Evolutionary conservation across 2,329 filamentous ascomycete species (phyloP).

Genomic region (Zasmidium angulare): DNA sequence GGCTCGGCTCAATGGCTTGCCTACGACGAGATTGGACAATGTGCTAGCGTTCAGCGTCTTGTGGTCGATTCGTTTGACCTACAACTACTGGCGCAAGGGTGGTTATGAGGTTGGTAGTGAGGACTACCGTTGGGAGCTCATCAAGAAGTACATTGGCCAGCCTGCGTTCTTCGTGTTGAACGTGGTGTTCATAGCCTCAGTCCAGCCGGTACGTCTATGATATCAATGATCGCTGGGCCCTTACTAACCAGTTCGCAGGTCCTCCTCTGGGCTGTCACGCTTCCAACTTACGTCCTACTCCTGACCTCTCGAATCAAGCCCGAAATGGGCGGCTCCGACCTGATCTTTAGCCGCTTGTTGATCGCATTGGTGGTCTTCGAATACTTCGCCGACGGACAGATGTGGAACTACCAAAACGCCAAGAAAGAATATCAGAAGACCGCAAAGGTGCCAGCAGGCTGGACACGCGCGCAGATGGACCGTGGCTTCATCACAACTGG

Average conservation of each 20-base stretch:
- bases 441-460: constrained; percentile 64
- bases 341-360: constrained; percentile 55
- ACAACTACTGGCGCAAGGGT: constrained; percentile 95
- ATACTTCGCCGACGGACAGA: constrained; percentile 84
- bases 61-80: constrained; percentile 76
- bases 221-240: neutral
- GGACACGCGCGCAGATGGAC: constrained; percentile 71
- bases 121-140: constrained; percentile 88
- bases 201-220: constrained; percentile 56
- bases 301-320: constrained; percentile 64
- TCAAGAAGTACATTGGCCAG: constrained; percentile 64
- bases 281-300: constrained; percentile 81
- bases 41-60: constrained; percentile 67
- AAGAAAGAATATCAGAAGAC: constrained; percentile 74
- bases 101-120: constrained; percentile 87
- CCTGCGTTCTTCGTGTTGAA: constrained; percentile 81
- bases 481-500: constrained; percentile 84
- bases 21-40: constrained; percentile 69
- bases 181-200: constrained; percentile 80
- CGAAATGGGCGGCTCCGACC: constrained; percentile 53
- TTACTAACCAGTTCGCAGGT: constrained; percentile 47
- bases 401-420: constrained; percentile 85
- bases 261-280: constrained; percentile 74
- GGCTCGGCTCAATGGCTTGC: constrained; percentile 71
- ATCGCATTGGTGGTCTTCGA: constrained; percentile 64